Percentiles rank a stretch among this genome's conserved stretches.
Conservation (phyloP, 1,139 yeast genomes). For the Candida freyschussii region DNA sequence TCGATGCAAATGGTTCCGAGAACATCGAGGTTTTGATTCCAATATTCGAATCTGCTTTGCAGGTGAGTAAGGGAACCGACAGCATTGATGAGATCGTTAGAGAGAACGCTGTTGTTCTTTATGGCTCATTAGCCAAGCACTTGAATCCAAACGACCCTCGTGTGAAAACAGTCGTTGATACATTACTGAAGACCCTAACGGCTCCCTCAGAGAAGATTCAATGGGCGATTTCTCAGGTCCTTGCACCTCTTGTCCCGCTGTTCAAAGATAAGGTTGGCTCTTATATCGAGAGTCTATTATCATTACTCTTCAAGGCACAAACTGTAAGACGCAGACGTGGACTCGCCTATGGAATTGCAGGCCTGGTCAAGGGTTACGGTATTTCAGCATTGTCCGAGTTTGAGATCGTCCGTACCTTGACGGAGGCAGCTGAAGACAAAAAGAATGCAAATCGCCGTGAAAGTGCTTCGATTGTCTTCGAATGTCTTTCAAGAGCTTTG, state of each 20-base stretch:
- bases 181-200: slow-evolving; percentile 68
- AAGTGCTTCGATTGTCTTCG: slow-evolving; percentile 84
- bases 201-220: slow-evolving; percentile 91
- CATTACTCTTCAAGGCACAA: slow-evolving; percentile 49
- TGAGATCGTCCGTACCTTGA: slow-evolving; percentile 69
- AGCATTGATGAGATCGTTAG: slow-evolving; percentile 59
- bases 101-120: slow-evolving; percentile 78
- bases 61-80: slow-evolving; percentile 39
- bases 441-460: slow-evolving; percentile 72
- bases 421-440: slow-evolving; percentile 88
- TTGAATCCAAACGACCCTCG: slow-evolving; percentile 60
- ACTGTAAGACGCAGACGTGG: slow-evolving; percentile 68
- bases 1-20: slow-evolving; percentile 57
- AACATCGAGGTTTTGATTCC: slow-evolving; percentile 71
- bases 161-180: slow-evolving; percentile 57
- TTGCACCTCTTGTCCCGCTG: slow-evolving; percentile 72
- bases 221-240: slow-evolving; percentile 76
- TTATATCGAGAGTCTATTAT: slow-evolving; percentile 56
- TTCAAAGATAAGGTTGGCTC: slow-evolving; percentile 45
- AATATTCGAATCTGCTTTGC: slow-evolving; percentile 57
- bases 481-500: slow-evolving; percentile 71
- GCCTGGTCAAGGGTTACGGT: slow-evolving; percentile 87
- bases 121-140: slow-evolving; percentile 86
- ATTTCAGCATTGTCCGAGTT: slow-evolving; percentile 68
- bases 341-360: slow-evolving; percentile 95